phyloP scores from a whole-genome alignment of 768 basidiomycete genomes.

The Tricholoma matsutake region DNA sequence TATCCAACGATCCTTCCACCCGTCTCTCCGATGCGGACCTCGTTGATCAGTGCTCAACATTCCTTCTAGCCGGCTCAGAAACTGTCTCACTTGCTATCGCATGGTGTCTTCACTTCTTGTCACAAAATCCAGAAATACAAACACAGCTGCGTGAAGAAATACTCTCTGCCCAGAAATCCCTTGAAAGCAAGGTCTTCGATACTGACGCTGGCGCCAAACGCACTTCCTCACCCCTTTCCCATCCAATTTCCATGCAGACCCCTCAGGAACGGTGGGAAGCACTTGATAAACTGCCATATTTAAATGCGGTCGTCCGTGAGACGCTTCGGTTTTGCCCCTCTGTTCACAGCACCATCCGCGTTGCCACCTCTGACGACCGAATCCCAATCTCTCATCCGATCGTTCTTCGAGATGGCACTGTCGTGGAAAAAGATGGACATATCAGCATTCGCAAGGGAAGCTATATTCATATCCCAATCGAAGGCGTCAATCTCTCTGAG shows the following conservation, averaged over 20 bases:
- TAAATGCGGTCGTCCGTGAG: slow-evolving; percentile 59
- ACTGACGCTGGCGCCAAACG: slow-evolving; percentile 9
- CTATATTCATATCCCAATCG: slow-evolving; percentile 56
- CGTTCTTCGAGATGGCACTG: slow-evolving; percentile 36
- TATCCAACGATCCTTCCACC: slow-evolving; percentile 40
- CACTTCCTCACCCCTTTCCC: slow-evolving; percentile 8
- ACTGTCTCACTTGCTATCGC: slow-evolving; percentile 53
- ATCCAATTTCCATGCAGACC: slow-evolving; percentile 8
- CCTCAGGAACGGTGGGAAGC: slow-evolving; percentile 27
- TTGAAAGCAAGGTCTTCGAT: slow-evolving; percentile 13
- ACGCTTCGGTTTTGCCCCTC: slow-evolving; percentile 54
- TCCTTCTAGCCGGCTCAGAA: slow-evolving; percentile 64
- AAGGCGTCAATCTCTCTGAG: slow-evolving; percentile 49
- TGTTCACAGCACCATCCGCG: slow-evolving; percentile 55
- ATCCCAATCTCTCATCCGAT: slow-evolving; percentile 51
- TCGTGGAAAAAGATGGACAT: slow-evolving; percentile 32
- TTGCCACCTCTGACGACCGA: slow-evolving; percentile 48
- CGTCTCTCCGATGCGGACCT: slow-evolving; percentile 58
- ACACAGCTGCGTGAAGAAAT: slow-evolving; percentile 53
- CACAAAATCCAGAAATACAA: slow-evolving; percentile 53
- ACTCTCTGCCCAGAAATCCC: slow-evolving; percentile 14
- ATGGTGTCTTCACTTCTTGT: slow-evolving; percentile 57
- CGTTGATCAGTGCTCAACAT: slow-evolving; percentile 62
- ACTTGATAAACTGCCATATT: slow-evolving; percentile 44
- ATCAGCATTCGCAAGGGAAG: slow-evolving; percentile 51